Evolutionary conservation across 176 grass and related monocot species (phyloP).

Genomic region (Oryza meyeriana): DNA sequence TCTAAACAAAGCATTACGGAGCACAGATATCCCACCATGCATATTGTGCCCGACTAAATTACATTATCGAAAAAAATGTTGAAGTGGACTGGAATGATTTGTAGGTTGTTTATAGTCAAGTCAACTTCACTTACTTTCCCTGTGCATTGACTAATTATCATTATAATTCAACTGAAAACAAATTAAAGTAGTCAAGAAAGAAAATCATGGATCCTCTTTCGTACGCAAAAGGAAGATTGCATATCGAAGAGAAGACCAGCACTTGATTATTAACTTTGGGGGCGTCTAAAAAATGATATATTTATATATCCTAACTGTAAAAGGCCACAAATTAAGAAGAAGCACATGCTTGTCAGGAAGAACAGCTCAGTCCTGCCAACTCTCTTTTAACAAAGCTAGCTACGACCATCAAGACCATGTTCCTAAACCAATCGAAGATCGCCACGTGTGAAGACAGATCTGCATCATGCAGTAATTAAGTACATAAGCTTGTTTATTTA

Average conservation of each 20-base stretch:
- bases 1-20: background rate
- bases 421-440: background rate
- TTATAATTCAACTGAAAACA: background rate
- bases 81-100: background rate
- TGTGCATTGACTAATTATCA: background rate
- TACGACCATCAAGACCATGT: background rate
- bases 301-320: background rate
- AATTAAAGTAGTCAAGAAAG: background rate
- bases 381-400: conserved; percentile 18
- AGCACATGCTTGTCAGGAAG: conserved; percentile 11
- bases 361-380: background rate
- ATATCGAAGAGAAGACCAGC: background rate
- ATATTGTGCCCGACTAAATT: too few species aligned
- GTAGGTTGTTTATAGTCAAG: background rate
- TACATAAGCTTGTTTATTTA: background rate
- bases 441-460: conserved; percentile 1
- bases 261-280: background rate
- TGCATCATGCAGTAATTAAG: background rate
- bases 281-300: background rate
- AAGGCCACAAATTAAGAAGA: background rate
- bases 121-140: background rate
- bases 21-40: background rate
- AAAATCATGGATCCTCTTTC: background rate
- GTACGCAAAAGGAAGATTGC: background rate
- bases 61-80: background rate